Percentiles rank a stretch among this genome's conserved stretches.
phyloP scores from a whole-genome alignment of 441 rosid genomes.

The Breynia disticha region DNA sequence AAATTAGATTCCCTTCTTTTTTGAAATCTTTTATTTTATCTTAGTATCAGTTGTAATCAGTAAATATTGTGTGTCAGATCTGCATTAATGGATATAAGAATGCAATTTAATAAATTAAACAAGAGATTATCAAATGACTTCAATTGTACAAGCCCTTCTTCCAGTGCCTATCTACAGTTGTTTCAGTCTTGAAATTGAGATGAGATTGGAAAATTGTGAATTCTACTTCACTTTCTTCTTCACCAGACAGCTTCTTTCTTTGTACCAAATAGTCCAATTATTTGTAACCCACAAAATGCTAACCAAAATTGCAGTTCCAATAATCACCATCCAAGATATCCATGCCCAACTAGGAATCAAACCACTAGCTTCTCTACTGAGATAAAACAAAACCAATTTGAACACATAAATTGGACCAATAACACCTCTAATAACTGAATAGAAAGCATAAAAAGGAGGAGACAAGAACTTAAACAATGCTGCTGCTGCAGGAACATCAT shows the following conservation, averaged over 20 bases:
- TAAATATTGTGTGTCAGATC: too few species aligned
- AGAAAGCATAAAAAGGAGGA: constrained; percentile 42
- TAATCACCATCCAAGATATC: constrained; percentile 71
- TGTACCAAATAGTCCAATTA: constrained; percentile 45
- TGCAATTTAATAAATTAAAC: too few species aligned
- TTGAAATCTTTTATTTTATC: too few species aligned
- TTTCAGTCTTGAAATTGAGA: too few species aligned
- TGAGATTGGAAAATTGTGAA: too few species aligned
- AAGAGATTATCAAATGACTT: too few species aligned
- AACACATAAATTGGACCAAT: constrained; percentile 45
- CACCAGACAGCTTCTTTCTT: constrained; percentile 25
- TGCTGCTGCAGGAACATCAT: constrained; percentile 33
- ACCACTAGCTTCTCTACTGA: constrained; percentile 28
- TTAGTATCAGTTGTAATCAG: too few species aligned
- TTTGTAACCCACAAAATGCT: constrained; percentile 52
- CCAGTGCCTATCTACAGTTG: too few species aligned
- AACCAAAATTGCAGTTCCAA: constrained; percentile 38
- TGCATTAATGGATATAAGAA: too few species aligned
- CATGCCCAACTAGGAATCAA: constrained; percentile 66
- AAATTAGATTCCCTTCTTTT: too few species aligned
- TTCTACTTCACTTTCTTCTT: constrained; percentile 24
- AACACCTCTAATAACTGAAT: constrained; percentile 52
- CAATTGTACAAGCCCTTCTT: too few species aligned
- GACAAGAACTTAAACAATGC: constrained; percentile 36
- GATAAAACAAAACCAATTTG: constrained; percentile 43